These are phyloP conservation scores for Apiotrichum gracile DNA, from an alignment of 1,284 basidiomycete genomes.

Conservation along the genomic window DNA sequence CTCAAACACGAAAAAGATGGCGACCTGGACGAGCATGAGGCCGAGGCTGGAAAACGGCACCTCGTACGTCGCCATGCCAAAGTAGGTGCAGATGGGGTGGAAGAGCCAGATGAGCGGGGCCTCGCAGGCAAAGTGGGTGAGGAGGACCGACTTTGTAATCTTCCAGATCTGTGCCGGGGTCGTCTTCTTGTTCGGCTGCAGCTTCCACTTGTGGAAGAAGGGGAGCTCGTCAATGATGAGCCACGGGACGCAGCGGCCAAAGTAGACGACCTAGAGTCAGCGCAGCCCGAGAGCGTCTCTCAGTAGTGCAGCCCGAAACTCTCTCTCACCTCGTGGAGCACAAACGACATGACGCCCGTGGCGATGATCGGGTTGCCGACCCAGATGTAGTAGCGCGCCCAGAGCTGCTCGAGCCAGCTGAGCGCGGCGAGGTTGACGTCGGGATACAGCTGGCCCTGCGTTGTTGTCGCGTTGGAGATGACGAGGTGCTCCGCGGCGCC, in stretches of 20 bases:
- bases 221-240: slow-evolving; percentile 91
- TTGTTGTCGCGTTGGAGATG: slow-evolving; percentile 33
- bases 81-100: slow-evolving; percentile 82
- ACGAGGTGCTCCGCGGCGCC: slow-evolving; percentile 31
- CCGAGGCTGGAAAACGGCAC: slow-evolving; percentile 77
- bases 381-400: slow-evolving; percentile 72
- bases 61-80: slow-evolving; percentile 80
- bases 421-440: slow-evolving; percentile 59
- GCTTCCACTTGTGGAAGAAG: slow-evolving; percentile 89
- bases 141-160: slow-evolving; percentile 88
- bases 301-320: background rate
- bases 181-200: slow-evolving; percentile 78
- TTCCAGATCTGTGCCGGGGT: slow-evolving; percentile 82
- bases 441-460: slow-evolving; percentile 40
- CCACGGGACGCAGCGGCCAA: slow-evolving; percentile 91
- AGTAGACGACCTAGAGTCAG: slow-evolving; percentile 75
- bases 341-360: slow-evolving; percentile 87
- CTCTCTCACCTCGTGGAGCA: slow-evolving; percentile 79
- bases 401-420: slow-evolving; percentile 67
- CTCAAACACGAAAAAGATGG: slow-evolving; percentile 91
- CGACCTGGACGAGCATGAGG: slow-evolving; percentile 71
- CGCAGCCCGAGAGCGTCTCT: background rate
- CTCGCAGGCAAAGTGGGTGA: slow-evolving; percentile 94
- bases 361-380: slow-evolving; percentile 87
- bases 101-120: slow-evolving; percentile 93